Evolutionary conservation across 2,329 filamentous ascomycete genomes (phyloP).

Genomic region (Metarhizium album): DNA sequence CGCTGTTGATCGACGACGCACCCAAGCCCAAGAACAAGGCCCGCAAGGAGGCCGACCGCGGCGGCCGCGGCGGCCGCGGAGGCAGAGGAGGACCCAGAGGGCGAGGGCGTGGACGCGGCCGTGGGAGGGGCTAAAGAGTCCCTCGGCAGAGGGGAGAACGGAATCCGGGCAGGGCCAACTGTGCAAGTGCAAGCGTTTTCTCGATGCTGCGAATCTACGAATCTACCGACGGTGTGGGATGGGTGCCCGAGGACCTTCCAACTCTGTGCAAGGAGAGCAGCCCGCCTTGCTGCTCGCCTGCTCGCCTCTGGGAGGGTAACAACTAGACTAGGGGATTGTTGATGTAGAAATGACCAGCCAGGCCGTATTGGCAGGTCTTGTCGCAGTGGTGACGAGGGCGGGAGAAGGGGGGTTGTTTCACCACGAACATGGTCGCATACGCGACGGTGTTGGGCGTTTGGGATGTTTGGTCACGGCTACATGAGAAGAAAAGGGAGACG

Average conservation of each 20-base stretch:
- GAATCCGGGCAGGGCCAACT: neutral
- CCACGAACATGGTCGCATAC: neutral
- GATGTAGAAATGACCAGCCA: neutral
- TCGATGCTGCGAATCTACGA: neutral
- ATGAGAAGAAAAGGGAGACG: no score
- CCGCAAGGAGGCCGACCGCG: constrained; percentile 71
- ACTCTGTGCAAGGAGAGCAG: neutral
- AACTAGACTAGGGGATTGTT: neutral
- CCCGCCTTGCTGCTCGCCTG: no score
- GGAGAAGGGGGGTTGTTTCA: constrained; percentile 5
- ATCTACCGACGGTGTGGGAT: neutral
- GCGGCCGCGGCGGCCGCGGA: constrained; percentile 40
- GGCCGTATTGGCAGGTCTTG: no score
- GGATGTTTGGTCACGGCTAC: constrained; percentile 21
- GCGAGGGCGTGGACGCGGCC: constrained; percentile 26
- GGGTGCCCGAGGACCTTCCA: neutral
- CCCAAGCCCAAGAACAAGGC: constrained; percentile 99
- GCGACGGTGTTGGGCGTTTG: constrained; percentile 24
- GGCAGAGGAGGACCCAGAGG: constrained; percentile 42
- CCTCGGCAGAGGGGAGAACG: neutral
- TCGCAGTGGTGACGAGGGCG: neutral
- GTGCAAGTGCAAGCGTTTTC: neutral
- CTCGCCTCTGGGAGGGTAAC: no score
- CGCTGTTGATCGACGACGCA: constrained; percentile 87
- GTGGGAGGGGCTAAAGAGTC: constrained; percentile 6